phyloP scores from a whole-genome alignment of 1,284 basidiomycete species.

The Clitocybe nebularis region DNA sequence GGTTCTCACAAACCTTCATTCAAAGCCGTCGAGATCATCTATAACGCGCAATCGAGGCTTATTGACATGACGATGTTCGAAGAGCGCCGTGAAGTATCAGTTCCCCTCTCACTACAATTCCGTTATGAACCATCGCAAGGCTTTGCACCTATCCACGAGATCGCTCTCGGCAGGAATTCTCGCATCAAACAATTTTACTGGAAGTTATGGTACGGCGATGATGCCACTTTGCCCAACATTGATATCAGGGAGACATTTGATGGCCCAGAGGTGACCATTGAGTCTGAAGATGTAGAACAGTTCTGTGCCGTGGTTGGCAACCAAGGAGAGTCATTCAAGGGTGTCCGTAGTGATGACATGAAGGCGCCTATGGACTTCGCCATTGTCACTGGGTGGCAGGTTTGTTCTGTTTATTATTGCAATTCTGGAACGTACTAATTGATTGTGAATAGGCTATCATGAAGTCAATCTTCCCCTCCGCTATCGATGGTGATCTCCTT shows the following conservation, averaged over 20 bases:
- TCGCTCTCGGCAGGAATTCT: slow-evolving; percentile 80
- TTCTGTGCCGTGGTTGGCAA: slow-evolving; percentile 96
- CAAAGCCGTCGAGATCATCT: slow-evolving; percentile 82
- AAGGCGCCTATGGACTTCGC: slow-evolving; percentile 98
- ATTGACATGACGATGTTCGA: slow-evolving; percentile 85
- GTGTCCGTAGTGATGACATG: slow-evolving; percentile 62
- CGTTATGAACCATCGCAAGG: slow-evolving; percentile 86
- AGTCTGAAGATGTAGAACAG: slow-evolving; percentile 72
- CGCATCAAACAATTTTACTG: slow-evolving; percentile 97
- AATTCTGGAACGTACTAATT: slow-evolving; percentile 2
- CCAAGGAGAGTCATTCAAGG: slow-evolving; percentile 88
- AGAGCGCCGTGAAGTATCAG: slow-evolving; percentile 72
- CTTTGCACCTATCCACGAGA: slow-evolving; percentile 92
- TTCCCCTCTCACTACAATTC: slow-evolving; percentile 85
- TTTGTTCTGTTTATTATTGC: slow-evolving; percentile 31
- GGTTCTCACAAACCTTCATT: slow-evolving; percentile 73
- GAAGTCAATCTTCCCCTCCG: slow-evolving; percentile 91
- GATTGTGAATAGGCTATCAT: slow-evolving; percentile 75
- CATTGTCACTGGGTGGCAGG: slow-evolving; percentile 97
- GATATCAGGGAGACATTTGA: slow-evolving; percentile 77
- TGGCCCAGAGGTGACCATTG: slow-evolving; percentile 80
- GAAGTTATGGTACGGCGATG: slow-evolving; percentile 93
- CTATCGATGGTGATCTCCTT: slow-evolving; percentile 90
- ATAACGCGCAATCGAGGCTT: slow-evolving; percentile 44
- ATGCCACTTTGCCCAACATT: slow-evolving; percentile 71